Conservation (phyloP, 805 yeast species). For the Blastobotrys muscicola region DNA sequence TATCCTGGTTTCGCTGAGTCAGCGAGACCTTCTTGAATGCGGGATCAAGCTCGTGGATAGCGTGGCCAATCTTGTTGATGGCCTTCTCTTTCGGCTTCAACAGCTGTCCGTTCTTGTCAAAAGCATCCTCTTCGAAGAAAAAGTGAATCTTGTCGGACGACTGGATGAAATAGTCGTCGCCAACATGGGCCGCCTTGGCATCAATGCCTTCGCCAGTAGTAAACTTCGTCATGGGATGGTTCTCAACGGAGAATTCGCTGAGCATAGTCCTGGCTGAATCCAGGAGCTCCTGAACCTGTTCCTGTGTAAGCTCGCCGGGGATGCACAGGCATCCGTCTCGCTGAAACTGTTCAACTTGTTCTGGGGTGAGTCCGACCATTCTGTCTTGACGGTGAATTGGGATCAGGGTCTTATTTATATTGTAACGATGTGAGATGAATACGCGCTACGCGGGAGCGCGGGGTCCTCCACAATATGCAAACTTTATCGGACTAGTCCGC, state of each 20-base stretch:
- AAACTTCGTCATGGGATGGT: conserved; percentile 64
- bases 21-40: conserved; percentile 44
- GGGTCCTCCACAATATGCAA: too few relatives aligned
- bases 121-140: conserved; percentile 66
- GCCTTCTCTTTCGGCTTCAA: conserved; percentile 44
- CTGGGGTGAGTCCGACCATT: conserved; percentile 30
- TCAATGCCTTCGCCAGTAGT: conserved; percentile 39
- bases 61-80: conserved; percentile 74
- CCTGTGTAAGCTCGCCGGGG: conserved; percentile 40
- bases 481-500: too few relatives aligned
- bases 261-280: conserved; percentile 38
- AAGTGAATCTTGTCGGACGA: conserved; percentile 61
- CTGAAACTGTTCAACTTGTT: conserved; percentile 43
- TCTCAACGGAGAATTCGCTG: conserved; percentile 38
- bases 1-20: conserved; percentile 37
- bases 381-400: neutral
- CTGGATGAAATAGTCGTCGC: conserved; percentile 61
- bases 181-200: conserved; percentile 48
- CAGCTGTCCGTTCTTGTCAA: conserved; percentile 44
- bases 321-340: conserved; percentile 53
- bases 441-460: too few relatives aligned
- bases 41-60: conserved; percentile 49
- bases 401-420: too few relatives aligned
- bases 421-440: too few relatives aligned
- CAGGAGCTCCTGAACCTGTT: conserved; percentile 35